Base-by-base conservation (phyloP, 768 basidiomycete species). In the Phylloporus sp. region DNA sequence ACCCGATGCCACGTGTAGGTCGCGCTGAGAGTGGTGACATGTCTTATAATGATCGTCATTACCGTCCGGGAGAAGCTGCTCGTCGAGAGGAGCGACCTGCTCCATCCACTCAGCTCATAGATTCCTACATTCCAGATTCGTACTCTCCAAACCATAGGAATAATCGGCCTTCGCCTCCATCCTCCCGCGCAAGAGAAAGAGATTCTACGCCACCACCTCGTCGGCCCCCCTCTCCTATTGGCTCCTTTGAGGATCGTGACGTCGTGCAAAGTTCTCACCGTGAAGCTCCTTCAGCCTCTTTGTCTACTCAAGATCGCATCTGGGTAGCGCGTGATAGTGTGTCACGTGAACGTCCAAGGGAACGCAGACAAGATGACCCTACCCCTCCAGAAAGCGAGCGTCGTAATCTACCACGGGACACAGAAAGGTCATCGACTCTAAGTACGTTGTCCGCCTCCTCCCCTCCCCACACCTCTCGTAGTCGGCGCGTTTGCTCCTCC, bases 1-100 rank as follows among this genome's bases (percentile, higher is more conserved):
- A 46, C 56, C 29, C 52, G 16, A 52, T 51, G 26, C 55, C 64
- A 58, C 67, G 66, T 59, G 49, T 61, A 61, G 62, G 66, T 60
- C 65, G 63, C 13, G 36, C 60, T 24, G 71, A 71, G 39, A 48
- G 47, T 20, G 57, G 53, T 34, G 54, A 59, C 57, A 73, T 85
- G 49, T 76, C 80, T 16, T 81, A 77, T 49, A 72, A 78, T 50
- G 85, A 86, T 63, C 78, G 85, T 26, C 82, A 85, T 64, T 86
- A 87, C 64, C 79, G 83, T 43, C 83, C 84, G 29, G 73, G 64
- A 39, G 67, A 69, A 31, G 40, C 57, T 11, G 42, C 31, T 53
- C 61, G 67, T 3, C 56, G 67, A 20, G 69, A 69, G 29, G 67
- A 70, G 47, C 63, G 63, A 39, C 51, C 58, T 6, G 28, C 20